Evolutionary conservation across 2,329 filamentous ascomycete genomes (phyloP).

Genomic region (Aspergillus sp.): DNA sequence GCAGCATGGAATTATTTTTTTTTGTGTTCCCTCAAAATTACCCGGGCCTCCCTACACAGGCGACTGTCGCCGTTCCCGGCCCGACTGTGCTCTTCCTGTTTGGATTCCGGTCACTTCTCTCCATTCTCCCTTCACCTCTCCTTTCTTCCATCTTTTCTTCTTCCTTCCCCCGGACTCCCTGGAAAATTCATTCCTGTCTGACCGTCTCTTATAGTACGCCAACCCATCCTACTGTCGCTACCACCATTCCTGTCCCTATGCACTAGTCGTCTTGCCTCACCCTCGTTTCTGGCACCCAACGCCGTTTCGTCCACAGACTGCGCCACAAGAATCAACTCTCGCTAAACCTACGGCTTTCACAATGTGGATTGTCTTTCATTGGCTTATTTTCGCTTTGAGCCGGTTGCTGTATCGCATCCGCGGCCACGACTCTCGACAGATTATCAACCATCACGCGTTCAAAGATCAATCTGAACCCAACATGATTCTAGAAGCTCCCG

Average conservation of each 20-base stretch:
- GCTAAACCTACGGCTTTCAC: not conserved
- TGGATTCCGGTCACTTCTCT: not conserved
- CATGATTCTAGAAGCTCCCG: slow-evolving; percentile 24
- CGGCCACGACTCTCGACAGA: slow-evolving; percentile 25
- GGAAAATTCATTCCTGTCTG: too few species aligned
- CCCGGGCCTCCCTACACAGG: not conserved
- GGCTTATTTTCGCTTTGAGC: slow-evolving; percentile 22
- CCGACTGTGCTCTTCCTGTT: slow-evolving; percentile 16
- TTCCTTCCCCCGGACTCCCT: not conserved
- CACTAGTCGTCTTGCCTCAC: too few species aligned
- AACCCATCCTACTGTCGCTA: not conserved
- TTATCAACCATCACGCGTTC: slow-evolving; percentile 25
- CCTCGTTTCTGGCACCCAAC: not conserved
- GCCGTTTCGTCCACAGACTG: not conserved
- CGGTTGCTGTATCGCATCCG: slow-evolving; percentile 25
- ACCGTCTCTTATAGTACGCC: not conserved
- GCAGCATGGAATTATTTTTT: not conserved
- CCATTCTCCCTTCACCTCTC: not conserved
- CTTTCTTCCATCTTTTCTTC: not conserved
- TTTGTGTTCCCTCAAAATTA: not conserved
- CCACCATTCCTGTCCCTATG: not conserved
- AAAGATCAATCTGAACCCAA: slow-evolving; percentile 21
- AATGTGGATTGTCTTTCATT: slow-evolving; percentile 18
- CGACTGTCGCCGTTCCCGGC: slow-evolving; percentile 21
- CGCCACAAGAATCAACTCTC: not conserved